phyloP scores from a whole-genome alignment of 2,329 filamentous ascomycete species.

The Bipolaris bicolor region DNA sequence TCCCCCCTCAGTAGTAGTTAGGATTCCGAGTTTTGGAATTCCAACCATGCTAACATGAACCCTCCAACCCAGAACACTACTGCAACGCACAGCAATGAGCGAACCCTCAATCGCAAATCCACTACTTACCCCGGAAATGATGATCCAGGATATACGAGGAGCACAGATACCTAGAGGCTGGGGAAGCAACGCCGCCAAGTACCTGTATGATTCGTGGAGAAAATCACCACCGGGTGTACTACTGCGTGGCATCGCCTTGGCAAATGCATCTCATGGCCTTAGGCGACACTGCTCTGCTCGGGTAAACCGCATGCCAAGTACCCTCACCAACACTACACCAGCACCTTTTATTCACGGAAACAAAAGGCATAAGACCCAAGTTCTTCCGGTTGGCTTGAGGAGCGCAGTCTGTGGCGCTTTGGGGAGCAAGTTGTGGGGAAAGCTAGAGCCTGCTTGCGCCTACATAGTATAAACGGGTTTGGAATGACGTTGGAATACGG shows the following conservation, averaged over 20 bases:
- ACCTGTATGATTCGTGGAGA: constrained; percentile 22
- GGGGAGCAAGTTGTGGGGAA: background rate
- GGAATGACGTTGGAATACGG: background rate
- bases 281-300: background rate
- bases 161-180: constrained; percentile 2
- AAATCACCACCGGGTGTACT: constrained; percentile 6
- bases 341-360: constrained; percentile 23
- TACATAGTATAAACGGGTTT: constrained; percentile 7
- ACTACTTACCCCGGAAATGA: constrained; percentile 1
- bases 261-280: constrained; percentile 3
- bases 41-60: background rate
- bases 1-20: background rate
- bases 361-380: background rate
- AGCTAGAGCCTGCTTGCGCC: background rate
- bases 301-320: constrained; percentile 17
- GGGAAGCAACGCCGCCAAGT: constrained; percentile 8
- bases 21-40: background rate
- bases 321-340: constrained; percentile 5
- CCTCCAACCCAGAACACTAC: background rate
- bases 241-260: constrained; percentile 19
- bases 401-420: background rate
- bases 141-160: background rate
- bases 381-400: constrained; percentile 11
- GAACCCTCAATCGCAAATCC: too few relatives aligned
- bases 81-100: background rate